Percentiles rank a stretch among this genome's conserved stretches.
Conservation (phyloP, 495 filamentous ascomycete genomes). For the Thermothielavioides terrestris region DNA sequence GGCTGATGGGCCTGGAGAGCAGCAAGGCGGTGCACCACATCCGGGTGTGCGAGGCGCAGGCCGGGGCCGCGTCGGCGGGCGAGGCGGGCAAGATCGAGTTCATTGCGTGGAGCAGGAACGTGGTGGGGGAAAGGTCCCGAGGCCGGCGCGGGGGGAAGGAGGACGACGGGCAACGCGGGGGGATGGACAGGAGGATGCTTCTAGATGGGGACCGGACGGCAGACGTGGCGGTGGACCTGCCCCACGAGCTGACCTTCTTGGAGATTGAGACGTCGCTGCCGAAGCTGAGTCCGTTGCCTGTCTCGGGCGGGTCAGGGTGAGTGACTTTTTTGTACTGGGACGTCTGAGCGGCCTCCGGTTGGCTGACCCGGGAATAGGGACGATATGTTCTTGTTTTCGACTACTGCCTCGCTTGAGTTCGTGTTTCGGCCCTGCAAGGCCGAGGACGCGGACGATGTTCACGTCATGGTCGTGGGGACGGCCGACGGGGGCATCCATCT, state of each 20-base stretch:
- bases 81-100: constrained; percentile 46
- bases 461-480: constrained; percentile 75
- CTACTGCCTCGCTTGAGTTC: constrained; percentile 59
- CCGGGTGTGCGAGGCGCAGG: constrained; percentile 23
- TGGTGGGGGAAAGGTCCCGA: constrained; percentile 39
- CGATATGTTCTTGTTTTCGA: constrained; percentile 58
- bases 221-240: constrained; percentile 48
- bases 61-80: constrained; percentile 1
- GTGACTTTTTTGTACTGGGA: constrained; percentile 18
- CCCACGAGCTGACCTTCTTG: constrained; percentile 64
- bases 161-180: constrained; percentile 21
- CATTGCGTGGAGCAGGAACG: constrained; percentile 66
- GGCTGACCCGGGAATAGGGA: constrained; percentile 42
- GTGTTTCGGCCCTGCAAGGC: constrained; percentile 55
- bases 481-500: constrained; percentile 70
- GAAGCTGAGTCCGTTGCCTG: constrained; percentile 62
- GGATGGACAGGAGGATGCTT: constrained; percentile 25
- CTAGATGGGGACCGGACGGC: constrained; percentile 25
- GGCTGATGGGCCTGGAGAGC: constrained; percentile 64
- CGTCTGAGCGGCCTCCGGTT: too few relatives aligned
- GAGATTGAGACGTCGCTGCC: constrained; percentile 76
- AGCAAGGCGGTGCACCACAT: constrained; percentile 72
- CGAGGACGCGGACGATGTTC: constrained; percentile 60
- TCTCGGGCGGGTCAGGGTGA: constrained; percentile 49
- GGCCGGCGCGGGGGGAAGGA: neutral